A percentile compares a stretch with the other conserved stretches of the same genome.
Evolutionary conservation across 2,329 filamentous ascomycete species (phyloP).

Genomic region (Penicillium sp.): DNA sequence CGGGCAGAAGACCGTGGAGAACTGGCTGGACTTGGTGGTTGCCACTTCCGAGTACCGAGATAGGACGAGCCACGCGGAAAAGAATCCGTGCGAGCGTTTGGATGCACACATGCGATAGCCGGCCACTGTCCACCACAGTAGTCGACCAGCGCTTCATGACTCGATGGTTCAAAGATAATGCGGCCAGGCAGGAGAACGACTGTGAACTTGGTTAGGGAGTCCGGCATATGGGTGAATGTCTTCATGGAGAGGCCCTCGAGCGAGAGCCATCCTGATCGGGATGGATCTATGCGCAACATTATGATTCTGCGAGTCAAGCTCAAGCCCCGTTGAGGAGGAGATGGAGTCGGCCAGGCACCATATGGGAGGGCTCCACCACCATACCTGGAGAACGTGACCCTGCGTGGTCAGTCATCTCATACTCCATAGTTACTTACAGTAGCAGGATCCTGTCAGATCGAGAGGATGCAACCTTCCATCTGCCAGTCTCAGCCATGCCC

Average conservation of each 20-base stretch:
- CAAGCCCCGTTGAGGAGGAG: not conserved
- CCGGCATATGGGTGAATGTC: not conserved
- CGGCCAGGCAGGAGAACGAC: not conserved
- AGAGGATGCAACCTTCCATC: not conserved
- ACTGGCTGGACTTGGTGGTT: not conserved
- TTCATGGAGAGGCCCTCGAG: not conserved
- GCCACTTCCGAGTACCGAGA: constrained; percentile 10
- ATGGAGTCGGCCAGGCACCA: not conserved
- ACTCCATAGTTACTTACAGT: not conserved
- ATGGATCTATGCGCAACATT: not conserved
- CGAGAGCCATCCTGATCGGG: not conserved
- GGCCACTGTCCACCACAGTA: not conserved
- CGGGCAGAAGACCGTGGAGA: constrained; percentile 16
- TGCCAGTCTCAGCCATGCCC: not conserved
- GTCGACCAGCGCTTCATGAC: not conserved
- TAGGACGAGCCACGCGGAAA: constrained; percentile 19
- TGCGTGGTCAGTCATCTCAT: not conserved
- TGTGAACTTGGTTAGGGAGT: not conserved
- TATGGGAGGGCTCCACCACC: not conserved
- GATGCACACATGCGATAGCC: not conserved
- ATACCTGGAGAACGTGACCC: not conserved
- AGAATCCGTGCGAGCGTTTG: constrained; percentile 24
- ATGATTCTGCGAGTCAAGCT: not conserved
- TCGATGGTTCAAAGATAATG: not conserved
- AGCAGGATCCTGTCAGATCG: not conserved